Percentiles rank a stretch among this genome's conserved stretches.
Evolutionary conservation across 1,284 basidiomycete species (phyloP).

Genomic region (Mycena citricolor): DNA sequence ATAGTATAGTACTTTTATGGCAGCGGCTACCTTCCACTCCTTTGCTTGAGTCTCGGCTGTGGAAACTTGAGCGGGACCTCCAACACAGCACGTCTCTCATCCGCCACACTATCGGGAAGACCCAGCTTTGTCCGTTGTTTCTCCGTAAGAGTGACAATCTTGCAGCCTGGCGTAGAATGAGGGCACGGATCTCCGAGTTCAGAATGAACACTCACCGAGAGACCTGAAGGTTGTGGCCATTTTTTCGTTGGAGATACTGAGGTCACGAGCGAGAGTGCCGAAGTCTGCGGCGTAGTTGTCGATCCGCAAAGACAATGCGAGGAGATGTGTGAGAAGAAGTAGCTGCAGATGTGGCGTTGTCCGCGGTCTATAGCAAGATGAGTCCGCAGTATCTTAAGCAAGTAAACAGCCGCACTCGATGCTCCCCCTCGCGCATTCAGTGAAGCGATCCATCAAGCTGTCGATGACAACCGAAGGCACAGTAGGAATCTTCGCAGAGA

Average conservation of each 20-base stretch:
- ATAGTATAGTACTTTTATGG: too few relatives aligned
- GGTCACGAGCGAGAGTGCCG: constrained; percentile 66
- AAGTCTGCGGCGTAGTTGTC: constrained; percentile 78
- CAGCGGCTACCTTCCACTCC: constrained; percentile 15
- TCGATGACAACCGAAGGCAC: constrained; percentile 71
- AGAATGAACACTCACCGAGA: constrained; percentile 39
- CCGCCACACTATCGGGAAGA: constrained; percentile 55
- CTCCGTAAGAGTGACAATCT: constrained; percentile 55
- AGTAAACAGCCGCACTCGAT: constrained; percentile 47
- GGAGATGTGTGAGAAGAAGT: constrained; percentile 73
- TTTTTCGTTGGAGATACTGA: constrained; percentile 59
- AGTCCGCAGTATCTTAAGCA: constrained; percentile 9
- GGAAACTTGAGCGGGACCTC: constrained; percentile 80
- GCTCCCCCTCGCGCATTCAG: constrained; percentile 67
- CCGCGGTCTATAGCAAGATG: constrained; percentile 47
- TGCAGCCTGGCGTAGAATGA: constrained; percentile 60
- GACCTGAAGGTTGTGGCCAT: constrained; percentile 54
- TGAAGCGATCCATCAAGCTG: constrained; percentile 76
- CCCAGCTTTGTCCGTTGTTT: constrained; percentile 69
- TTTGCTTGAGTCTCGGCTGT: constrained; percentile 49
- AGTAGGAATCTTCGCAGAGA: constrained; percentile 55
- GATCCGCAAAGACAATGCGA: constrained; percentile 75
- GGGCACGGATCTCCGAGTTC: neutral
- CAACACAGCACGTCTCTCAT: constrained; percentile 69
- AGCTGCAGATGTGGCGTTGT: constrained; percentile 72